Conservation (phyloP, 352 stramenopile species). For the Phytophthora pistaciae region DNA sequence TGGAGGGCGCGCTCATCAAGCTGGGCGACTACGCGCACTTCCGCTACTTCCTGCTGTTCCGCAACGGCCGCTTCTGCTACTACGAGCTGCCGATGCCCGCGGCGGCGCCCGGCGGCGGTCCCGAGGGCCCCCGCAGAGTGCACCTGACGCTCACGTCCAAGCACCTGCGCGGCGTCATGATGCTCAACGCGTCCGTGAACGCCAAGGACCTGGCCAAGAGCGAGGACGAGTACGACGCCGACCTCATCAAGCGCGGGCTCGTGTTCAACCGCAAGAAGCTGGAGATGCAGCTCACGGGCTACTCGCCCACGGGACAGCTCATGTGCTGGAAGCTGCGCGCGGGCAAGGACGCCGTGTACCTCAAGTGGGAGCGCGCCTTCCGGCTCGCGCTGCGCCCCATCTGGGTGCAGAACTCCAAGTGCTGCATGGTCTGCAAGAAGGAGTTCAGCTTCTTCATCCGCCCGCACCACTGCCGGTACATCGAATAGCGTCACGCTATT, state of each 20-base stretch:
- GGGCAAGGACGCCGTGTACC: conserved; percentile 72
- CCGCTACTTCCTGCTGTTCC: conserved; percentile 87
- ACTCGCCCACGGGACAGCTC: conserved; percentile 78
- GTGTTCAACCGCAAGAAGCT: conserved; percentile 86
- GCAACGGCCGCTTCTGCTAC: conserved; percentile 88
- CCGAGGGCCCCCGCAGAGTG: conserved; percentile 45
- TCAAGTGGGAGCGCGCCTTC: conserved; percentile 87
- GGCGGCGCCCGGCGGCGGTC: conserved; percentile 23
- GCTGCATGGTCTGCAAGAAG: conserved; percentile 81
- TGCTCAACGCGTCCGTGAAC: conserved; percentile 82
- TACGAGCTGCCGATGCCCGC: conserved; percentile 84
- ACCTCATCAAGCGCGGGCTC: conserved; percentile 72
- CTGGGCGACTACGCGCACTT: conserved; percentile 89
- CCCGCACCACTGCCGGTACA: conserved; percentile 81
- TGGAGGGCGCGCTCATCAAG: conserved; percentile 89
- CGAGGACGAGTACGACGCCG: conserved; percentile 78
- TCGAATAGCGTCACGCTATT: not conserved
- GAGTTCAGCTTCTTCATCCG: conserved; percentile 80
- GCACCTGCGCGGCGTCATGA: conserved; percentile 85
- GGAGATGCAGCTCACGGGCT: conserved; percentile 86
- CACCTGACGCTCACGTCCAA: conserved; percentile 82
- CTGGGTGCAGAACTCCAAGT: conserved; percentile 81
- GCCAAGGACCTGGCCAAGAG: conserved; percentile 68
- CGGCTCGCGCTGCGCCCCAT: conserved; percentile 78
- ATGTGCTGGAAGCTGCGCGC: conserved; percentile 86